Evolutionary conservation across 192 early-diverging fungal species (phyloP).

Genomic region (Coemansia umbellata): DNA sequence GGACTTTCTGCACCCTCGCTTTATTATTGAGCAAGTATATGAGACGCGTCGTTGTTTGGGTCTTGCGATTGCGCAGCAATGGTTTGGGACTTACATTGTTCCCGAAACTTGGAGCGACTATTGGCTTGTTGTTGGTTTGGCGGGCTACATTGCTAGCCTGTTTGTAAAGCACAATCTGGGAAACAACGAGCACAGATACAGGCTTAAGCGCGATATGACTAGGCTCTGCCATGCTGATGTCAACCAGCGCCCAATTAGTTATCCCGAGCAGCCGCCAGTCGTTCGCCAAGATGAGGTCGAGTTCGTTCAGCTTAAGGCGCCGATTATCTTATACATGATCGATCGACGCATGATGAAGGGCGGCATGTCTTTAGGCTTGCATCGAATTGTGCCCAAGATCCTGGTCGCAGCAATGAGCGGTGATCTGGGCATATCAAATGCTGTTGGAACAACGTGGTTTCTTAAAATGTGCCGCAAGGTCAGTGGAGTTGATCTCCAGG

Average conservation of each 20-base stretch:
- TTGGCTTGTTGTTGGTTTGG: conserved; percentile 84
- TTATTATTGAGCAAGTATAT: conserved; percentile 86
- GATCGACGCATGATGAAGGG: conserved; percentile 80
- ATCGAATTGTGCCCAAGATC: conserved; percentile 77
- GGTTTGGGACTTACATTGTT: conserved; percentile 89
- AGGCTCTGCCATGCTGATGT: conserved; percentile 79
- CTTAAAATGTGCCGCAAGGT: conserved; percentile 80
- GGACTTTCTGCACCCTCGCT: conserved; percentile 62
- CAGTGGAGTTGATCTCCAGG: conserved; percentile 75
- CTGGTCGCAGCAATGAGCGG: conserved; percentile 71
- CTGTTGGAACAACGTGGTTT: conserved; percentile 68
- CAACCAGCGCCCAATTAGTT: conserved; percentile 81
- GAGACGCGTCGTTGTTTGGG: conserved; percentile 71
- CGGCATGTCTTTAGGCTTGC: conserved; percentile 63
- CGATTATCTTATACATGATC: conserved; percentile 89
- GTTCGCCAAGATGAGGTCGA: conserved; percentile 59
- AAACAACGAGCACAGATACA: conserved; percentile 82
- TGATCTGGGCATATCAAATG: conserved; percentile 53
- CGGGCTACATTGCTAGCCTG: conserved; percentile 67
- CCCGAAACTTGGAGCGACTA: conserved; percentile 72
- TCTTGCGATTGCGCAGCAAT: conserved; percentile 78
- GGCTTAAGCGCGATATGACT: conserved; percentile 78
- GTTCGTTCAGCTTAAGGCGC: conserved; percentile 80
- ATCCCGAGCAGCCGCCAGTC: conserved; percentile 53
- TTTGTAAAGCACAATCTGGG: conserved; percentile 82